A percentile compares a stretch with the other conserved stretches of the same genome.
Evolutionary conservation across 805 yeast genomes (phyloP).

Genomic region (Hemisphaericaspora nanyangensis): DNA sequence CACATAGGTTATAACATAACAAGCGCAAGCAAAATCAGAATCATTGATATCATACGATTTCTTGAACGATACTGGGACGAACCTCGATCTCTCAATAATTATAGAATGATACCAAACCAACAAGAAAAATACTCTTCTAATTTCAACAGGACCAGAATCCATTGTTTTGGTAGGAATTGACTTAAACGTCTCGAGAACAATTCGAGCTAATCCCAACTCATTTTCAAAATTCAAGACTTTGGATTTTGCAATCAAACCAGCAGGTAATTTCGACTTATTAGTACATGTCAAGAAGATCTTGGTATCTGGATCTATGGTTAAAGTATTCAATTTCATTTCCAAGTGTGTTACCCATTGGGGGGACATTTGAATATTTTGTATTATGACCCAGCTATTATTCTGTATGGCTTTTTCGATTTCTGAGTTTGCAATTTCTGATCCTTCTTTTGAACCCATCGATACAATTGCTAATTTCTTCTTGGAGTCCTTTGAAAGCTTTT

Average conservation of each 20-base stretch:
- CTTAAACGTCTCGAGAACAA: constrained; percentile 38
- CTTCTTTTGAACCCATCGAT: constrained; percentile 76
- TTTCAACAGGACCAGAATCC: constrained; percentile 36
- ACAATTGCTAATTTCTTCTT: constrained; percentile 36
- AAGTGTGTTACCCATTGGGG: constrained; percentile 56
- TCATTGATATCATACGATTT: constrained; percentile 68
- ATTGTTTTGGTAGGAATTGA: constrained; percentile 14
- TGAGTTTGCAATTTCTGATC: constrained; percentile 50
- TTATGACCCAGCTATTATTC: constrained; percentile 65
- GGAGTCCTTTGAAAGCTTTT: constrained; percentile 33
- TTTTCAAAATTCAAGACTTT: constrained; percentile 59
- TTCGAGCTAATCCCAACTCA: constrained; percentile 53
- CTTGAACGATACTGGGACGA: constrained; percentile 59
- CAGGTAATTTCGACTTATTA: constrained; percentile 46
- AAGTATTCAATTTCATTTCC: constrained; percentile 40
- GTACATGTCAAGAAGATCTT: constrained; percentile 66
- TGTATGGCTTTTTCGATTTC: constrained; percentile 45
- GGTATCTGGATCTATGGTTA: constrained; percentile 30
- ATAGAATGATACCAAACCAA: constrained; percentile 71
- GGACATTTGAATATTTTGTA: constrained; percentile 81
- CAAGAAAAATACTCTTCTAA: constrained; percentile 47
- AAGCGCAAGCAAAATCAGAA: constrained; percentile 57
- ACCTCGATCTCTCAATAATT: constrained; percentile 55
- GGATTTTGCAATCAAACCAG: constrained; percentile 51
- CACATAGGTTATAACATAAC: constrained; percentile 40